A percentile compares a stretch with the other conserved stretches of the same genome.
Conservation (phyloP, 495 filamentous ascomycete genomes). For the Trichoderma erinaceum region DNA sequence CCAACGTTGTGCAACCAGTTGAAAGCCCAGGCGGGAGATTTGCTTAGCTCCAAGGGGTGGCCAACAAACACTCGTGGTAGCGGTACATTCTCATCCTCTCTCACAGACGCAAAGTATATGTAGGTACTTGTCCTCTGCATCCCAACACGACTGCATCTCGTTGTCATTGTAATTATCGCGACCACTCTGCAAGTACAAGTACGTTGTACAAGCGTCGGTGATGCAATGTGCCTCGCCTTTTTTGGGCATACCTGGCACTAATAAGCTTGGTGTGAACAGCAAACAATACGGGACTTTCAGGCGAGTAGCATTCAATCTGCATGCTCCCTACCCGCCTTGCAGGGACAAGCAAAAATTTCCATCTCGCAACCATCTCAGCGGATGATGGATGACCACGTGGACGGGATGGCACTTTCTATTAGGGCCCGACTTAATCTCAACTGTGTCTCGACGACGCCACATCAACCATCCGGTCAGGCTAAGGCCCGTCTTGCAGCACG, state of each 20-base stretch:
- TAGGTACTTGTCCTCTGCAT: neutral
- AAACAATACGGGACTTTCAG: slow-evolving; percentile 3
- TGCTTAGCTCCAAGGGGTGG: neutral
- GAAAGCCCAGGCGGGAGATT: neutral
- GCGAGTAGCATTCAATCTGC: slow-evolving; percentile 8
- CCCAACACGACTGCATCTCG: neutral
- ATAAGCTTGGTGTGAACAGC: neutral
- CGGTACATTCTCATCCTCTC: neutral
- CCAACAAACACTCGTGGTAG: neutral
- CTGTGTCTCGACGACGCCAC: slow-evolving; percentile 6
- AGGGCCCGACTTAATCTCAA: slow-evolving; percentile 3
- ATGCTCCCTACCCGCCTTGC: neutral
- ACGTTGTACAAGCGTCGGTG: neutral
- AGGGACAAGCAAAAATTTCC: neutral
- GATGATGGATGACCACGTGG: slow-evolving; percentile 11
- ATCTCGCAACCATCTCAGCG: neutral
- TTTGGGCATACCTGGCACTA: neutral
- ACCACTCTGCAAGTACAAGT: neutral
- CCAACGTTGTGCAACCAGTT: slow-evolving; percentile 4
- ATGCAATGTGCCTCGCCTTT: neutral
- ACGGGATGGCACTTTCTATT: slow-evolving; percentile 9
- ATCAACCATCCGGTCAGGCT: neutral
- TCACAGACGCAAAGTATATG: neutral
- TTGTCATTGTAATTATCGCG: neutral
- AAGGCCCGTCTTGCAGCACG: neutral